Evolutionary conservation across 495 filamentous ascomycete genomes (phyloP), one percentile per base, ranked within the genome.

Genomic region (Penicillium egyptiacum): DNA sequence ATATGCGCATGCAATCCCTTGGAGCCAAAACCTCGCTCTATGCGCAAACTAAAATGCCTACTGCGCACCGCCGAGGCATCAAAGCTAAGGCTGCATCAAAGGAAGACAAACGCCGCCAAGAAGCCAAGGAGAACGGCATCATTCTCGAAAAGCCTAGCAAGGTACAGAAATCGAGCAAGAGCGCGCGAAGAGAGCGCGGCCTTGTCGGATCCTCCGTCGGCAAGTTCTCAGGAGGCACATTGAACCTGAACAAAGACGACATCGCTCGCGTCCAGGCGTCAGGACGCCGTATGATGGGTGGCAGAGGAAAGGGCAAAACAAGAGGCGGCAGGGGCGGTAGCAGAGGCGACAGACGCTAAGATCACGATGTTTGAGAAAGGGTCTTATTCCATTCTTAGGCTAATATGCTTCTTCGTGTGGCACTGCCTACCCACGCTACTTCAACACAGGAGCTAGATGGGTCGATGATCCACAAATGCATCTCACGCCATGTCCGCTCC

Each of bases 71-170:
- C 49, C 89, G 85, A 69, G 92, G 91, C 7, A 96, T 97, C 55
- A 73, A 78, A 10, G 79, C 82, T 3, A 88, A 89, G 54, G 81
- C 82, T 3, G 73, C 64, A 12, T 71, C 74, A 37, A 83, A 82
- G 53, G 92, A 98, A 64, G 78, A 82, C 2, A 88, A 77, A 66
- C 75, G 94, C 33, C 75, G 94, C 30, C 77, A 72, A 28, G 89
- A 96, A 62, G 94, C 94, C 7, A 83, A 81, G 61, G 92, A 97
- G 74, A 95, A 92, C 59, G 94, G 94, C 7, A 87, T 98, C 56
- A 83, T 98, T 53, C 77, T 98, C 3, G 94, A 98, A 76, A 86
- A 84, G 58, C 81, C 79, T 25, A 73, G 69, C 5, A 84, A 80
- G 54, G 54, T 60, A 5, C 57, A 66, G 46, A 77, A 70, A 55